Base-by-base conservation (phyloP, 2,329 filamentous ascomycete species). In the Aspergillus phoenicis region DNA sequence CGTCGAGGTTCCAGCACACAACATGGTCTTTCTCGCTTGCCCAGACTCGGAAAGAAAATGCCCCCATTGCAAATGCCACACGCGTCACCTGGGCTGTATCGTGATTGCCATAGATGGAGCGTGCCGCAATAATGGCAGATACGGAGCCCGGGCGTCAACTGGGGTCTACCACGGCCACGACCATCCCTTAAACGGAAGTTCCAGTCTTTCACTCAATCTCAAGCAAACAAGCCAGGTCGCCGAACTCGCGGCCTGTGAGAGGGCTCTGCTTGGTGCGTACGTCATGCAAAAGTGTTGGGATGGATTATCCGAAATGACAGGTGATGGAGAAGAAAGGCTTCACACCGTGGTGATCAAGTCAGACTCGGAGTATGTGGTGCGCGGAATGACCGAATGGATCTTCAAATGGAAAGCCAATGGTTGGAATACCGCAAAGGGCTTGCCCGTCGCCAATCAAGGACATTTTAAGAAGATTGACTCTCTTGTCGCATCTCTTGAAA, bases 61-160 rank as follows among this genome's bases (percentile, higher is more conserved):
- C 24, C 33, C 57, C 20, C 15, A 17, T 8, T 58, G 47, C 10
- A 43, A 43, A 8, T 15, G 15, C 11, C 47, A 51, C 15, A 30
- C 11, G 4, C 10, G 13, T 33, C 45, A 57, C 24, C 36, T 2
- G 13, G 20, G 38, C 17, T 43, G n/a, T 6, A 24, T 58, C n/a
- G 33, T 61, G 6, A 43, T 61, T 5, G 55, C 55, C 1, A 43
- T 61, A 11, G 51, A 58, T 15, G 59, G 59, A 1, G 55, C 36
- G 10, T 57, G 45, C 13, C 59, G 15, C 10, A 26, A 41, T 2
- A 59, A 62, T 33, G 60, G 56, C 6, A 43, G 26, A 5, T 2
- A 5, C 4, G n/a, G 36, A 17, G 57, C 52, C 4, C 45, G 20
- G 3, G 41, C 52, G 11, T 57, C 57, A 3, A 24, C 20, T 6